Evolutionary conservation across 345 rosid genomes (phyloP), one percentile per base, ranked within the genome.

Genomic region (Hibiscus tridactylites): DNA sequence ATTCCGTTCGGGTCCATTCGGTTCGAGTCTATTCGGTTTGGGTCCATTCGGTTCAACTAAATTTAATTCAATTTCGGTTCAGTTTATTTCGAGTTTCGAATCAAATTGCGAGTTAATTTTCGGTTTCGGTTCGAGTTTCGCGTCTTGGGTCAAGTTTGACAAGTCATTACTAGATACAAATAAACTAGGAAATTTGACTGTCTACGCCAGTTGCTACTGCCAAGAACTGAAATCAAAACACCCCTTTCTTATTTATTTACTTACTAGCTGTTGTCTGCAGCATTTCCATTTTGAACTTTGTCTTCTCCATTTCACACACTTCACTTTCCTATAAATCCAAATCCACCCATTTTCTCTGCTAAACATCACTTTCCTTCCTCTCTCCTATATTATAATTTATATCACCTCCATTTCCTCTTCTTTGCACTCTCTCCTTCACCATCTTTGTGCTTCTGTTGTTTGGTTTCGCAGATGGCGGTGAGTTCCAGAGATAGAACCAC

Each of bases 251-350:
- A 37, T 37, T 65, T 31, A 54, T 77, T 86, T 85, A 88, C 80
- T 82, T 74, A 28, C 56, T 84, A 83, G 90, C 84, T 71, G 78
- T 86, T 82, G 88, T 88, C 86, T 72, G 81, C 80, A 76, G 90
- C 88, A 84, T 79, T 81, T 85, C 79, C 73, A 71, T 54, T 54
- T 83, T 79, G 81, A 84, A 81, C 60, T 44, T 37, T 54, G 3
- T 37, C 62, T 56, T 31, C 17, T 21, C 21, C 53, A 1, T 68
- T 52, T 21, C 21, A 16, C 37, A 50, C 47, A 17, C 24, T n/a
- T 47, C n/a, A 11, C 44, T 63, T 66, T 63, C 57, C 77, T 70
- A 76, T 70, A 66, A 69, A 65, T 67, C 75, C 77, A 81, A 70
- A 73, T 66, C 42, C 61, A 47, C 57, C 42, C 11, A 39, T 31